Base-by-base conservation (phyloP, 169 alveolate species). In the Neospora caninum region DNA sequence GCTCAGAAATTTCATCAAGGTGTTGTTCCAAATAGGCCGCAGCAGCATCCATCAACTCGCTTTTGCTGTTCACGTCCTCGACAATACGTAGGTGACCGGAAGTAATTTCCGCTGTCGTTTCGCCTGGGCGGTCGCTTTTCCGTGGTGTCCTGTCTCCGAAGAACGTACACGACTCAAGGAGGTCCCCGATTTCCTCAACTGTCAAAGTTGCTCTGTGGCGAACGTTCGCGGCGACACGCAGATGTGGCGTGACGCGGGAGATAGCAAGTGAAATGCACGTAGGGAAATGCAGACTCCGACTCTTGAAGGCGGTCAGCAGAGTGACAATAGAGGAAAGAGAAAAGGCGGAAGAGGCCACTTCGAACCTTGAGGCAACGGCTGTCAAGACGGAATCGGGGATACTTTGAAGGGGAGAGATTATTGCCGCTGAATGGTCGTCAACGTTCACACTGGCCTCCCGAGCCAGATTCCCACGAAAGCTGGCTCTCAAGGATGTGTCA, bases 21-120 rank as follows among this genome's bases (percentile, higher is more conserved):
- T 54, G 49, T 6, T 93, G 88, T n/a, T 93, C 95, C 43, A 93
- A 64, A 70, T 93, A 93, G 4, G 87, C 54, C 29, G 73, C 94
- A 64, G 93, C 93, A 39, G 95, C 93, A 69, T 83, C 93, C 7
- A 49, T n/a, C 38, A 93, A 91, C 34, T 25, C 45, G 0, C 22
- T 70, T 16, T 78, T 78, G 29, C 31, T 64, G 34, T 64, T 64
- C 78, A 29, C 78, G 25, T 18, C 78, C 29, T 29, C 87, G 42
- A 9, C 45, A 34, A 27, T 45, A 29, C 41, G 49, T 78, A 39
- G 45, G 2, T 34, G 45, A 34, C 87, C 83, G 18, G 34, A 70
- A 70, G 42, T 16, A 31, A n/a, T 4, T 70, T 31, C 83, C 83
- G 39, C 83, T 36, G 39, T 0, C 83, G 34, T 2, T 70, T 70